Evolutionary conservation across 2,329 filamentous ascomycete genomes (phyloP).

Genomic region (Penicillium rolfsii): DNA sequence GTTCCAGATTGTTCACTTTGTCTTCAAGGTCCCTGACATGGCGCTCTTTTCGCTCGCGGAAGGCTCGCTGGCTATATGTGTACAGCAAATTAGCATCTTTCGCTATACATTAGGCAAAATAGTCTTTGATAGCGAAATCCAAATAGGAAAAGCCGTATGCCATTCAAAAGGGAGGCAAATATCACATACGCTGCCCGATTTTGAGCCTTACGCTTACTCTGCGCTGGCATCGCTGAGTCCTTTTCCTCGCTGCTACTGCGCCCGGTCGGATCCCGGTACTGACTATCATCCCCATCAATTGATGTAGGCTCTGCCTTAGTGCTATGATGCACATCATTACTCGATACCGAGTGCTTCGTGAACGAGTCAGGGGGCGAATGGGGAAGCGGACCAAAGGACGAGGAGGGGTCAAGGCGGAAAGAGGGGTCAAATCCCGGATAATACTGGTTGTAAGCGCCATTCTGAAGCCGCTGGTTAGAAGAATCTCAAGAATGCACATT

Average conservation of each 20-base stretch:
- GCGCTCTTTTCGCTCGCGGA: slow-evolving; percentile 92
- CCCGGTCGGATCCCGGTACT: slow-evolving; percentile 31
- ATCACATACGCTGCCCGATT: slow-evolving; percentile 70
- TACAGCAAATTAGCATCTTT: slow-evolving; percentile 3
- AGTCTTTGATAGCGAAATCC: no score
- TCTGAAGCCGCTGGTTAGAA: slow-evolving; percentile 27
- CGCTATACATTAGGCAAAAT: no score
- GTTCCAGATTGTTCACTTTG: slow-evolving; percentile 77
- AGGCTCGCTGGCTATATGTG: slow-evolving; percentile 77
- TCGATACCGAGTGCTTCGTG: slow-evolving; percentile 39
- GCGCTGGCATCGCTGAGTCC: slow-evolving; percentile 56
- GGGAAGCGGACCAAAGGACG: slow-evolving; percentile 38
- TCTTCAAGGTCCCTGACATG: slow-evolving; percentile 92
- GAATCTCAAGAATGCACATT: neutral
- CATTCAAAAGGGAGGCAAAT: neutral
- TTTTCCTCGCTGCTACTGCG: slow-evolving; percentile 60
- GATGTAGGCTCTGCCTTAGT: slow-evolving; percentile 32
- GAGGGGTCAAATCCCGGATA: slow-evolving; percentile 45
- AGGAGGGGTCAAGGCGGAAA: slow-evolving; percentile 39
- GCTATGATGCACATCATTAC: slow-evolving; percentile 30
- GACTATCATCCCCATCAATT: slow-evolving; percentile 36
- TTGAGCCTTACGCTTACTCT: slow-evolving; percentile 68
- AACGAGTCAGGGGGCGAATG: slow-evolving; percentile 43
- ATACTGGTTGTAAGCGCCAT: slow-evolving; percentile 40
- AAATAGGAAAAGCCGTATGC: neutral